Base-by-base conservation (phyloP, 768 basidiomycete species). In the Lactarius trivialis region DNA sequence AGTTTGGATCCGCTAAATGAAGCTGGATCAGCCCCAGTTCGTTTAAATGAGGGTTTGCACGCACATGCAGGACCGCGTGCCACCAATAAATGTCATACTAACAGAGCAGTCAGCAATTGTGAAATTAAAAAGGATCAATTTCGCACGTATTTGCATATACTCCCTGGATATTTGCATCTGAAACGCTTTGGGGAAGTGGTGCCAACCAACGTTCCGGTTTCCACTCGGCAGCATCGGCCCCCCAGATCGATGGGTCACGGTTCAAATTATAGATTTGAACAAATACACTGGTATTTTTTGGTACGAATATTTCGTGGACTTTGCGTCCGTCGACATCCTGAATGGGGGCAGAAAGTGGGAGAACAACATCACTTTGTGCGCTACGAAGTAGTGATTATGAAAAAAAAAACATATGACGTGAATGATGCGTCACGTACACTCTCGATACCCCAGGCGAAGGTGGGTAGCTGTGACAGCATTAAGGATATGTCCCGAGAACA, bases 151-250 rank as follows among this genome's bases (percentile, higher is more conserved):
- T 65, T 1, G 75, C 67, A 52, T 73, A 76, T 1, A 75, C 72
- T 2, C 73, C 75, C 1, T 73, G 73, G 55, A 74, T 69, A 30
- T 70, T 66, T 12, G 73, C 70, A 1, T 69, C 67, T 6, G 66
- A 58, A 32, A 71, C 68, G 17, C 58, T 61, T 11, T 63, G 36
- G 0, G 69, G 70, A 9, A 70, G 58, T 8, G 65, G 68, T 21
- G 53, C 48, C 4, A 78, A 66, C 76, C 76, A 80, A 36, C 78
- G 71, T 57, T 79, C 78, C 8, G 79, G 78, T 59, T 72, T 76
- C 75, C 76, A 81, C 55, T 76, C 75, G 19, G 71, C 41, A 2
- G 76, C 72, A 61, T 80, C 78, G 11, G 67, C 64, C 1, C 78
- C 79, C 79, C 79, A 80, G 1, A 77, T 34, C 19, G 19, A 59